Percentiles rank a stretch among this genome's conserved stretches.
Evolutionary conservation across 2,329 filamentous ascomycete species (phyloP).

Genomic region (Pseudopithomyces maydicus): DNA sequence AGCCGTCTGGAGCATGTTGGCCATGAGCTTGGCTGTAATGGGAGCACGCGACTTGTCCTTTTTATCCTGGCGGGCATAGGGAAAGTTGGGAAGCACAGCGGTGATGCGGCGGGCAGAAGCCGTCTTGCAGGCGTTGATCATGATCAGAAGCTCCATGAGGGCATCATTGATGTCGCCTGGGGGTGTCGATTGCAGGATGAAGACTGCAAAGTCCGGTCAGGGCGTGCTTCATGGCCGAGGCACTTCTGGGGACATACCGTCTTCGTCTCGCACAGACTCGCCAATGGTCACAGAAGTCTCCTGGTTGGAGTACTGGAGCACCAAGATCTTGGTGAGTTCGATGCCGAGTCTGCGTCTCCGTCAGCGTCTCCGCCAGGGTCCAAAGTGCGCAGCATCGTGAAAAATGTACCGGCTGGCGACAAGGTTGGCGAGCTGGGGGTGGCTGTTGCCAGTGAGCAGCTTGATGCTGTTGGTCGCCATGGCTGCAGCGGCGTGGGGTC

Average conservation of each 20-base stretch:
- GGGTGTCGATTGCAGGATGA: slow-evolving; percentile 93
- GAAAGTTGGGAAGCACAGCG: slow-evolving; percentile 93
- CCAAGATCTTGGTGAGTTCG: slow-evolving; percentile 78
- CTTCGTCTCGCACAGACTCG: slow-evolving; percentile 94
- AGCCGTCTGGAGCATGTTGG: slow-evolving; percentile 95
- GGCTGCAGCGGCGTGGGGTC: slow-evolving; percentile 22
- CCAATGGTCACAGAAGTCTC: slow-evolving; percentile 92
- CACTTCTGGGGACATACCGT: slow-evolving; percentile 61
- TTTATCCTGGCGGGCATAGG: slow-evolving; percentile 96
- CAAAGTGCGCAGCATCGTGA: too few species aligned
- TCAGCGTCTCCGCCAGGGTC: slow-evolving; percentile 23
- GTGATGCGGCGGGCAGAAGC: slow-evolving; percentile 89
- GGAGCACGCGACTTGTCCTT: slow-evolving; percentile 96
- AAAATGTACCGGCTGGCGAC: slow-evolving; percentile 66
- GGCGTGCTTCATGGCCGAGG: neutral
- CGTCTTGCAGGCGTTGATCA: slow-evolving; percentile 93
- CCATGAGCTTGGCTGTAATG: slow-evolving; percentile 93
- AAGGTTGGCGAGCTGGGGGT: slow-evolving; percentile 71
- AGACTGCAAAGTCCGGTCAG: slow-evolving; percentile 62
- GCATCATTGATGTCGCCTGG: slow-evolving; percentile 98
- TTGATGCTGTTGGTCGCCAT: slow-evolving; percentile 79
- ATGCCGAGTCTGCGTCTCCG: slow-evolving; percentile 67
- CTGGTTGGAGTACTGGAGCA: slow-evolving; percentile 84
- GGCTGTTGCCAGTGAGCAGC: slow-evolving; percentile 75
- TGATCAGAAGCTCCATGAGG: slow-evolving; percentile 97